Percentiles rank a stretch among this genome's conserved stretches.
Evolutionary conservation across 441 rosid species (phyloP).

Genomic region (Dalechampia spathulata): DNA sequence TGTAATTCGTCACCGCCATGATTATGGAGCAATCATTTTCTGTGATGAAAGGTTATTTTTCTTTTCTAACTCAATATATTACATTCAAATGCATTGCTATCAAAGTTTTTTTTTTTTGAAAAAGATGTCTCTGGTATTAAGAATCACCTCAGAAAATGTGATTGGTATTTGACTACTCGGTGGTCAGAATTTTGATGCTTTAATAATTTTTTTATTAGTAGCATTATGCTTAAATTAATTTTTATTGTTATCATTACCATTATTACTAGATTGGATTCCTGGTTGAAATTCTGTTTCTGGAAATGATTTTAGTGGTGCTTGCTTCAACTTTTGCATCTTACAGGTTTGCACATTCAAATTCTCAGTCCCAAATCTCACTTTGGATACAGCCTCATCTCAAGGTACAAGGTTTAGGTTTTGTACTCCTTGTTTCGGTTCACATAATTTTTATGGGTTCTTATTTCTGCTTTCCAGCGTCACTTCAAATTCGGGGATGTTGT

Average conservation of each 20-base stretch:
- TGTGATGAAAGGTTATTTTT: slow-evolving; percentile 80
- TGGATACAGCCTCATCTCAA: slow-evolving; percentile 91
- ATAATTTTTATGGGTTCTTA: slow-evolving; percentile 16
- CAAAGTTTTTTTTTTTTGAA: background rate
- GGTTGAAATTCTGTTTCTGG: too few relatives aligned
- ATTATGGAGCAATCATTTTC: slow-evolving; percentile 90
- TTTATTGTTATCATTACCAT: background rate
- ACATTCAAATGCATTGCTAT: slow-evolving; percentile 1
- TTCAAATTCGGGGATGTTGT: slow-evolving; percentile 80
- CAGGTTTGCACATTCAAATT: slow-evolving; percentile 75
- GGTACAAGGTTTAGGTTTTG: slow-evolving; percentile 36
- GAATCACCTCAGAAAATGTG: background rate
- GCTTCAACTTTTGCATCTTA: slow-evolving; percentile 21
- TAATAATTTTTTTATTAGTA: background rate
- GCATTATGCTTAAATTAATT: slow-evolving; percentile 4
- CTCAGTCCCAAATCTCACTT: slow-evolving; percentile 74
- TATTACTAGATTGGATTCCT: too few relatives aligned
- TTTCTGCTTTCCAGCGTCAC: slow-evolving; percentile 52
- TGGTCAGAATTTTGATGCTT: background rate
- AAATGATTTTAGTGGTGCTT: slow-evolving; percentile 1
- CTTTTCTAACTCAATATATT: background rate
- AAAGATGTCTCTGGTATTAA: background rate
- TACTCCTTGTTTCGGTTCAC: slow-evolving; percentile 9
- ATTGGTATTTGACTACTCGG: background rate
- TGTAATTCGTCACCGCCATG: slow-evolving; percentile 94